Base-by-base conservation (phyloP, 2,329 filamentous ascomycete species). In the Botryotinia globosa region DNA sequence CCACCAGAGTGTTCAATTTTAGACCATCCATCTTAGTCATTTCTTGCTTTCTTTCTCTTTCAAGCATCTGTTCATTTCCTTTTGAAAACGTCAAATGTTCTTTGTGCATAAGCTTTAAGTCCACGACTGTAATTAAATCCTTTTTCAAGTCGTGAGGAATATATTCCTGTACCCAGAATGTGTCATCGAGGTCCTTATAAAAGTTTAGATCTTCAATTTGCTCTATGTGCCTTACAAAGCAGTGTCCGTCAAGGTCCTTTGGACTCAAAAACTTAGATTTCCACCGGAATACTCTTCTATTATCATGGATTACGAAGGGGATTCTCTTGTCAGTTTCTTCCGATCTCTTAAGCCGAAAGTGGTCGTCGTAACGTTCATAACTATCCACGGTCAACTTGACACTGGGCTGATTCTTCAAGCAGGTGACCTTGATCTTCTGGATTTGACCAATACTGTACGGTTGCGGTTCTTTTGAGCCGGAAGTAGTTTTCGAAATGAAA, bases 361-460 rank as follows among this genome's bases (percentile, higher is more conserved):
- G 32, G 0, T 66, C 61, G 9, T 75, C 74, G 22, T 73, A 74
- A 1, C 75, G 73, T 20, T 72, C 61, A 20, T 72, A 75, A 1
- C 69, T 25, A 32, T 70, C 56, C 2, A 75, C 42, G 2, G 22
- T 64, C 0, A 73, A 39, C 9, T 25, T 63, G 22, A 70, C 32
- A 20, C 62, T n/a, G 20, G 8, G 20, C n/a, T 39, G 22, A 25
- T 29, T 12, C 16, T n/a, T 14, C 20, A n/a, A n/a, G 3, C 8
- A 9, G 16, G 12, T 37, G 25, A 37, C 37, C 51, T 29, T 39
- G 10, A 75, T 71, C 4, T 51, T 25, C 8, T 29, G 25, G 8
- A 77, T 76, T 22, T 76, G 74, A 3, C 69, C 75, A 25, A 76
- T 76, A n/a, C 16, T 32, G n/a, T 75, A 76, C 20, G 68, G 68